phyloP scores from a whole-genome alignment of 1,284 basidiomycete genomes.

The Boletus semigastroideus region DNA sequence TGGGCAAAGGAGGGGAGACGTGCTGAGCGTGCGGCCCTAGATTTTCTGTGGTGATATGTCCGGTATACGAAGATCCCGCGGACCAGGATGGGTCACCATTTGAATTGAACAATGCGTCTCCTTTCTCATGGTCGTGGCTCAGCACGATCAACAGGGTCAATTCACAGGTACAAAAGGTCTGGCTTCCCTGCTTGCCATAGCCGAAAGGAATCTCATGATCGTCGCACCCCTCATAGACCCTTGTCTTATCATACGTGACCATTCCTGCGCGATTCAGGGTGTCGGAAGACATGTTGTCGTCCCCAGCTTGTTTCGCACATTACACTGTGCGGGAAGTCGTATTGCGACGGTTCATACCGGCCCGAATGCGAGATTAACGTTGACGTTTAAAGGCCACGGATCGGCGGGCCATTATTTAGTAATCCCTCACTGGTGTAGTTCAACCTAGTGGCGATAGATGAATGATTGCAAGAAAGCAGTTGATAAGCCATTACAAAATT shows the following conservation, averaged over 20 bases:
- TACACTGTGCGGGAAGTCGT: slow-evolving; percentile 87
- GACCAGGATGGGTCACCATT: slow-evolving; percentile 68
- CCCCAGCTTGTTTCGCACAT: slow-evolving; percentile 68
- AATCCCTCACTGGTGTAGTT: neutral
- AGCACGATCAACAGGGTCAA: slow-evolving; percentile 97
- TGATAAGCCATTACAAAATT: slow-evolving; percentile 18
- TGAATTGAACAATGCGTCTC: slow-evolving; percentile 61
- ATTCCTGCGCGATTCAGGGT: slow-evolving; percentile 73
- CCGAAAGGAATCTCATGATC: neutral
- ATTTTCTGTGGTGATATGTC: slow-evolving; percentile 87
- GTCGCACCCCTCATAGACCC: slow-evolving; percentile 57
- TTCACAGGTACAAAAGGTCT: slow-evolving; percentile 94
- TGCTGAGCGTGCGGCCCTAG: slow-evolving; percentile 40
- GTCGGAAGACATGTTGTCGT: slow-evolving; percentile 50
- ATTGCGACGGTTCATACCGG: slow-evolving; percentile 85
- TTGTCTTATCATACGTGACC: slow-evolving; percentile 87
- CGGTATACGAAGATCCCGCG: slow-evolving; percentile 81
- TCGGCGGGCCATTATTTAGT: neutral
- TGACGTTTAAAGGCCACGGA: neutral
- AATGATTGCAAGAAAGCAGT: slow-evolving; percentile 6
- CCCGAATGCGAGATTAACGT: slow-evolving; percentile 82
- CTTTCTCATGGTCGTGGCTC: slow-evolving; percentile 93
- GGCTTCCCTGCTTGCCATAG: slow-evolving; percentile 30
- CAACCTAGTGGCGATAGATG: neutral
- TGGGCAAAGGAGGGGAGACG: neutral